These are phyloP conservation scores for Podaxis pistillaris DNA, from an alignment of 768 basidiomycete species.

Conservation along the genomic window DNA sequence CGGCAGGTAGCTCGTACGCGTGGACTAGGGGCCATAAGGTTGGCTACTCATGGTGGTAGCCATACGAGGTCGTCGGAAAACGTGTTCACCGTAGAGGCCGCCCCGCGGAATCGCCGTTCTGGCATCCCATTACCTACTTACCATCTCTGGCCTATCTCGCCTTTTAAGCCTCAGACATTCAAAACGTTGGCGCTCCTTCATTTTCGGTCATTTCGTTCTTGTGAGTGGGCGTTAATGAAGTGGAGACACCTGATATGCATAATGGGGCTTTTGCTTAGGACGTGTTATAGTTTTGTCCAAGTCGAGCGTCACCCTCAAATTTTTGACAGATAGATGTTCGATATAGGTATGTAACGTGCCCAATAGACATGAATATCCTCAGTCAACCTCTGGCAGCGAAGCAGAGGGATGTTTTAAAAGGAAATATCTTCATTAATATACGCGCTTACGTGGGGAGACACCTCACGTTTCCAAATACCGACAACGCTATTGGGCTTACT, in stretches of 20 bases:
- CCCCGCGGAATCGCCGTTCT: constrained; percentile 3
- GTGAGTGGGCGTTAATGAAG: background rate
- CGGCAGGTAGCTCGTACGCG: background rate
- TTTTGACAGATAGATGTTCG: background rate
- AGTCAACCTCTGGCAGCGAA: background rate
- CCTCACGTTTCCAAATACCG: constrained; percentile 4
- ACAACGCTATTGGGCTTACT: background rate
- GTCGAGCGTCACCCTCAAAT: background rate
- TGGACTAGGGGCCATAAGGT: background rate
- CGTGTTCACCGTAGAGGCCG: background rate
- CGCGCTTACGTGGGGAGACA: background rate
- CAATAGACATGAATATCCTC: background rate
- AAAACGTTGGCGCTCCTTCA: background rate
- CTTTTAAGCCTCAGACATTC: background rate
- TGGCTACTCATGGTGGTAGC: background rate
- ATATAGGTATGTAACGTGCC: constrained; percentile 5
- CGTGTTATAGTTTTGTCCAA: background rate
- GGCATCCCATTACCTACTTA: too few species aligned
- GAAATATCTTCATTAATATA: constrained; percentile 7
- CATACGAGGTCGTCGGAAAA: background rate
- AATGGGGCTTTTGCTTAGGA: background rate
- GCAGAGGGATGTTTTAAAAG: background rate
- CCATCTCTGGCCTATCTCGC: background rate
- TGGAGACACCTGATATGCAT: background rate
- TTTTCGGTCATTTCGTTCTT: background rate